Evolutionary conservation across 352 stramenopile species (phyloP).

Genomic region (Phytophthora vignae): DNA sequence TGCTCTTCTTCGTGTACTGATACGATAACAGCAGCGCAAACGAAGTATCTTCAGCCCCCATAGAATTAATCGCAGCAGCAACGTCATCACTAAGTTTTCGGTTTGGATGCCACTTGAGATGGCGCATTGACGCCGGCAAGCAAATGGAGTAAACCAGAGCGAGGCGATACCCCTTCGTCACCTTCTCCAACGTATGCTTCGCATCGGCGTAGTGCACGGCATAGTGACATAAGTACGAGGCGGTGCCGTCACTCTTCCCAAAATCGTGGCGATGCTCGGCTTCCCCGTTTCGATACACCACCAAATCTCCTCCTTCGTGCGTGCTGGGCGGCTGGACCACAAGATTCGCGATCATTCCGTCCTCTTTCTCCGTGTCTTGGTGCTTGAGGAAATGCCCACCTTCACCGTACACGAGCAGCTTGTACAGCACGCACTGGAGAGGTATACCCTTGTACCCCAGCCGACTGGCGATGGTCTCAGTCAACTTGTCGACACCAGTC

Average conservation of each 20-base stretch:
- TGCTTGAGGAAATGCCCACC: conserved; percentile 46
- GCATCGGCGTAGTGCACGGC: too few species aligned
- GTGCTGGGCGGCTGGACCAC: too few species aligned
- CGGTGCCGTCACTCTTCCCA: too few species aligned
- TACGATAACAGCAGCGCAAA: neutral
- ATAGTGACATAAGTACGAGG: too few species aligned
- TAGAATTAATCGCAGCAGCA: neutral
- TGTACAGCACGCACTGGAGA: conserved; percentile 32
- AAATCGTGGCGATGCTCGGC: too few species aligned
- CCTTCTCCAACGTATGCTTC: too few species aligned
- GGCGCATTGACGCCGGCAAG: too few species aligned
- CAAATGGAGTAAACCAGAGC: too few species aligned
- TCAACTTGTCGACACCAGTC: neutral
- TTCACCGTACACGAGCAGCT: conserved; percentile 49
- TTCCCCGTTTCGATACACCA: conserved; percentile 2
- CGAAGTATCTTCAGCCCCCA: neutral
- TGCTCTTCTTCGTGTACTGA: neutral
- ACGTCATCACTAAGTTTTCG: neutral
- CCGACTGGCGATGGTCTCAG: conserved; percentile 4
- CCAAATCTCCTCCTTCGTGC: neutral
- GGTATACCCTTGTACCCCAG: conserved; percentile 11
- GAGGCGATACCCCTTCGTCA: too few species aligned
- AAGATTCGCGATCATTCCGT: too few species aligned
- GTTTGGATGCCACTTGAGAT: too few species aligned
- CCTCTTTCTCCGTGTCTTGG: conserved; percentile 40